Evolutionary conservation across 257 asterid species (phyloP).

Genomic region (Solanum medicagineum): DNA sequence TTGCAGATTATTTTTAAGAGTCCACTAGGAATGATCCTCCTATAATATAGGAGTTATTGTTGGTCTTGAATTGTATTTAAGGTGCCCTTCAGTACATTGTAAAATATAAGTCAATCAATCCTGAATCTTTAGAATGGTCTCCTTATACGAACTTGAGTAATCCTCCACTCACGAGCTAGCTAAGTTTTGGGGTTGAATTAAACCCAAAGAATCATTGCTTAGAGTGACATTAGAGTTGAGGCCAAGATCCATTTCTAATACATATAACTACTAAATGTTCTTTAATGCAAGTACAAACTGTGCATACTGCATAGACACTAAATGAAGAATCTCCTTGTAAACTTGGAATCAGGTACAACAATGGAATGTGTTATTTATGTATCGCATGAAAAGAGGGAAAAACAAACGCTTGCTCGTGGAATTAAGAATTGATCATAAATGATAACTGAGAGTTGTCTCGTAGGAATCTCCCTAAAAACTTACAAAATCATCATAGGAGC

Average conservation of each 20-base stretch:
- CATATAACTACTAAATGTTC: neutral
- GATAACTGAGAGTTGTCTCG: slow-evolving; percentile 3
- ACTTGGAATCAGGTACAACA: neutral
- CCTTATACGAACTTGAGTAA: neutral
- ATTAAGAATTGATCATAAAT: slow-evolving; percentile 1
- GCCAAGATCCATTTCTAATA: neutral
- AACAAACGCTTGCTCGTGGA: slow-evolving; percentile 2
- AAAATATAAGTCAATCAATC: no score
- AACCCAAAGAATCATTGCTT: neutral
- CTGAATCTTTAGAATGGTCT: neutral
- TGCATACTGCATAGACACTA: neutral
- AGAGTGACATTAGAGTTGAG: neutral
- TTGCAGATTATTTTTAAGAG: no score
- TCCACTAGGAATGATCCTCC: no score
- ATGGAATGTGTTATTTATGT: neutral
- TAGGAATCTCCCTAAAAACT: neutral
- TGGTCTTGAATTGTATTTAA: no score
- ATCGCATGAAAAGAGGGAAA: neutral
- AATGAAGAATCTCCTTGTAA: slow-evolving; percentile 1
- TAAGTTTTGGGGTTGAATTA: neutral
- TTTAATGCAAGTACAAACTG: neutral
- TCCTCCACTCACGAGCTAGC: neutral
- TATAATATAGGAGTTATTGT: no score
- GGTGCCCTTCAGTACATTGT: no score
- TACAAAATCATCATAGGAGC: slow-evolving; percentile 11